phyloP scores from a whole-genome alignment of 2,329 filamentous ascomycete species.

The Arthroderma uncinatum region DNA sequence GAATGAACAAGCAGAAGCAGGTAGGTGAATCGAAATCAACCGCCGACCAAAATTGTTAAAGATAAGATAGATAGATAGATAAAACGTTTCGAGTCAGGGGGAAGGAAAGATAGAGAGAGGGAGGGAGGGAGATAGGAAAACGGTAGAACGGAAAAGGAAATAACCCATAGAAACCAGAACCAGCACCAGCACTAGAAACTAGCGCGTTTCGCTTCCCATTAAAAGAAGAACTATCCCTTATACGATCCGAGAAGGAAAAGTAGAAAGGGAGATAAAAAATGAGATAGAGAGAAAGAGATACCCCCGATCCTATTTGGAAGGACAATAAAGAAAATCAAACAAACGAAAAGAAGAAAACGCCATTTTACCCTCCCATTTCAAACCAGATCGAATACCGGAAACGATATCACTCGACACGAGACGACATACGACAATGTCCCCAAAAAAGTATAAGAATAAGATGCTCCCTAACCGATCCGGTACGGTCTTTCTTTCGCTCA shows the following conservation, averaged over 20 bases:
- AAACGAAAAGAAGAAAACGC: neutral
- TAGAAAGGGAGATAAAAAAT: neutral
- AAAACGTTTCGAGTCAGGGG: neutral
- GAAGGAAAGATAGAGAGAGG: neutral
- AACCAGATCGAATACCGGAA: neutral
- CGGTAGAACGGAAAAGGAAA: neutral
- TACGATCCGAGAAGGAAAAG: neutral
- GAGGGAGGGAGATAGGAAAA: neutral
- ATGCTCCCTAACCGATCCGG: neutral
- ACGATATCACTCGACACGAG: neutral
- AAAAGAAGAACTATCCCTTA: neutral
- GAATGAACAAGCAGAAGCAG: no score
- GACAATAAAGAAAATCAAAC: neutral
- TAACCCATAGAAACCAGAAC: neutral
- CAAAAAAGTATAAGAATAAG: neutral
- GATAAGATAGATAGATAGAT: neutral
- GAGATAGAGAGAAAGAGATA: neutral
- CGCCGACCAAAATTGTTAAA: neutral
- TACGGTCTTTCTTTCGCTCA: neutral
- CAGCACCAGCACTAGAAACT: conserved; percentile 3
- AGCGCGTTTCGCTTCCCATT: conserved; percentile 2
- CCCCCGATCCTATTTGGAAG: neutral
- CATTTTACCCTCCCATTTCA: neutral
- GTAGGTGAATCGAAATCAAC: neutral
- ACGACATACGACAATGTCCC: neutral